These are phyloP conservation scores for Euphorbia tirucalli DNA, from an alignment of 345 rosid species.

Conservation along the genomic window DNA sequence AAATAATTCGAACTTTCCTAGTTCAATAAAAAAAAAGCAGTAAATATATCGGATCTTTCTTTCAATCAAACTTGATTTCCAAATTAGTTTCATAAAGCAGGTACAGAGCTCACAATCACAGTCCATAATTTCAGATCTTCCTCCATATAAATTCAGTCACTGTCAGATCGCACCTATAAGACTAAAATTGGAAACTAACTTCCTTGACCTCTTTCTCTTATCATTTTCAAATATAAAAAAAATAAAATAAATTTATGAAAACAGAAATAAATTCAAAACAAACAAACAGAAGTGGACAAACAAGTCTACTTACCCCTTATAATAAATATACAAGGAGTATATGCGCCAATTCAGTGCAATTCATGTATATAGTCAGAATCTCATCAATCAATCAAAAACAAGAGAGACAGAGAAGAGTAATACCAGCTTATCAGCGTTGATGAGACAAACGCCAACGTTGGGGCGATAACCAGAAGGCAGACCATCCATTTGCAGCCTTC, in stretches of 20 bases:
- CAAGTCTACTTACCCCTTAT: neutral
- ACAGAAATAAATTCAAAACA: neutral
- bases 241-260: neutral
- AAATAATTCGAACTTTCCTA: neutral
- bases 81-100: neutral
- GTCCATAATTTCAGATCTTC: neutral
- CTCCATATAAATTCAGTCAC: neutral
- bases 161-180: neutral
- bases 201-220: neutral
- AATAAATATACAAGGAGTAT: neutral
- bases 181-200: neutral
- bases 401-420: neutral
- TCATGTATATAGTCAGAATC: neutral
- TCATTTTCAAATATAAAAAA: slow-evolving; percentile 7
- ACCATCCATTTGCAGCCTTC: slow-evolving; percentile 52
- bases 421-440: slow-evolving; percentile 87
- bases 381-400: neutral
- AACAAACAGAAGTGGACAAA: neutral
- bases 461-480: slow-evolving; percentile 97
- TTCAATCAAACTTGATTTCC: neutral
- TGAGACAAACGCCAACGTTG: slow-evolving; percentile 92
- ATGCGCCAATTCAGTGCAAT: neutral
- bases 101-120: neutral
- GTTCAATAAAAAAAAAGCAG: neutral
- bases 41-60: neutral